phyloP scores from a whole-genome alignment of 306 rosid species.

The Lotus japonicus region DNA sequence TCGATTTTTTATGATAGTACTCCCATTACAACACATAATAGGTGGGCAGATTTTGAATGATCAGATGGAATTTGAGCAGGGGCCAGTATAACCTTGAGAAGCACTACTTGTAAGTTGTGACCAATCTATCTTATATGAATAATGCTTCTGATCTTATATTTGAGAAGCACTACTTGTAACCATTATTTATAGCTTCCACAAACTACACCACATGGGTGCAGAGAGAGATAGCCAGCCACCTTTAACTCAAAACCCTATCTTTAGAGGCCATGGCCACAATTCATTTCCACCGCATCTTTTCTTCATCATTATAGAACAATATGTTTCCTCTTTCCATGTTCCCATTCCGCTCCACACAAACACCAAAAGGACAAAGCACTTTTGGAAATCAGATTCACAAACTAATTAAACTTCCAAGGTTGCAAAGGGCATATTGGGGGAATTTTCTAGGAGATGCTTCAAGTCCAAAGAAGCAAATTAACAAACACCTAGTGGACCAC shows the following conservation, averaged over 20 bases:
- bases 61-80: constrained; percentile 6
- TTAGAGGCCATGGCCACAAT: constrained; percentile 28
- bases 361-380: constrained; percentile 5
- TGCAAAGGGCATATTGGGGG: background rate
- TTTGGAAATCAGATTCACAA: background rate
- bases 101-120: constrained; percentile 4
- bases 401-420: background rate
- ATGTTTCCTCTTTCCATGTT: background rate
- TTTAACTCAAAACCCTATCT: constrained; percentile 23
- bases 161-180: background rate
- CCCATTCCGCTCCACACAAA: constrained; percentile 10
- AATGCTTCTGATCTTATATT: too few species aligned
- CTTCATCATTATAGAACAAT: background rate
- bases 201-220: constrained; percentile 34
- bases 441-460: background rate
- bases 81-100: background rate
- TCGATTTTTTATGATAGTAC: background rate
- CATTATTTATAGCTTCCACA: constrained; percentile 33
- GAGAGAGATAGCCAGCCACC: constrained; percentile 13
- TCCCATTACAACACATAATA: background rate
- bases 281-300: constrained; percentile 29
- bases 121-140: too few species aligned
- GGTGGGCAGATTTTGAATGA: background rate
- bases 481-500: constrained; percentile 35
- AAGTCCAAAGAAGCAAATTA: constrained; percentile 12